Evolutionary conservation across 441 rosid genomes (phyloP), one percentile per base, ranked within the genome.

Genomic region (Populus hybrid): DNA sequence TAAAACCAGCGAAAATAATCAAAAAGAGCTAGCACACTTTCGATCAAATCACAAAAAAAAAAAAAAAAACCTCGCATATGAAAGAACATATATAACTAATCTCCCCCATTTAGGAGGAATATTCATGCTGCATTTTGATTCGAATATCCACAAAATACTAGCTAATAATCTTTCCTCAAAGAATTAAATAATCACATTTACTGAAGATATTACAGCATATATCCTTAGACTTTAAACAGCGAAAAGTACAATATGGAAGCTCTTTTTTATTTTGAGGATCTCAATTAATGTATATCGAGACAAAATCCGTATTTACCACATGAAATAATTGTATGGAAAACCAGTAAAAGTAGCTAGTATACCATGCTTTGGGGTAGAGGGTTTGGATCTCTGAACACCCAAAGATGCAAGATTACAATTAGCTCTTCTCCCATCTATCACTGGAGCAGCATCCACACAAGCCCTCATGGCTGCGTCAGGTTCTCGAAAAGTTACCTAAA

Each of bases 341-440:
- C 50, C 72, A 9, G 26, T 6, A 26, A n/a, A 36, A 24, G 23
- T 28, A 1, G 6, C 16, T 18, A 5, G 9, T 16, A 69, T 86
- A 92, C 94, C 98, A 73, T 90, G 94, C 80, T 92, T 84, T 11
- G 96, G 98, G 68, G 97, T 91, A 71, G 99, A 90, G 76, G 99
- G 98, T 82, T 91, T 92, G 78, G 96, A 92, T 93, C 96, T 93
- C 81, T 95, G 99, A 79, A 89, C 89, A 80, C 99, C 99, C 79
- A 95, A 82, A 72, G 93, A 94, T 11, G 97, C 99, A 78, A 95
- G 97, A 82, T 95, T 95, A 82, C 99, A 95, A 71, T 93, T 95
- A 30, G 99, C 98, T 84, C 97, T 92, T 81, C 99, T 91, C 34
- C 99, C 99, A 81, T 95, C 99, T 32, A 95, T 95, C 76, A 95